Evolutionary conservation across 768 basidiomycete species (phyloP).

Genomic region (Cytidiella melzeri): DNA sequence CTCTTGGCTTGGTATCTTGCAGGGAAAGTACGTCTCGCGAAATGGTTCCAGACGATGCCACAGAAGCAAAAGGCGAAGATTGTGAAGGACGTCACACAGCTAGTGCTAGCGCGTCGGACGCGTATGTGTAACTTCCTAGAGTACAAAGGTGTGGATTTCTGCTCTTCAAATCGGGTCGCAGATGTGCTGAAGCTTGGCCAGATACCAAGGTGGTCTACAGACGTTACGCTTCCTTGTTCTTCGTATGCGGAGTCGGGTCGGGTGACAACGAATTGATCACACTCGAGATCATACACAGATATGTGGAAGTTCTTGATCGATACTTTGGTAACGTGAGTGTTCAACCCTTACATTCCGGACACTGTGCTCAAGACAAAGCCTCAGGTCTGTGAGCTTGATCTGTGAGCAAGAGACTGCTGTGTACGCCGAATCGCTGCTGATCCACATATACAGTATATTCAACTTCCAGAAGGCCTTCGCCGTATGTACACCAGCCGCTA

Average conservation of each 20-base stretch:
- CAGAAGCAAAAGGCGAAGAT: conserved; percentile 83
- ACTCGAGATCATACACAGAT: conserved; percentile 90
- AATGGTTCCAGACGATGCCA: conserved; percentile 90
- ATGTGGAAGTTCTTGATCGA: conserved; percentile 81
- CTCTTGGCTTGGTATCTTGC: conserved; percentile 7
- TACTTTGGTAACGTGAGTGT: conserved; percentile 78
- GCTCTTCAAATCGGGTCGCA: too few species aligned
- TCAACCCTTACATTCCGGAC: not conserved
- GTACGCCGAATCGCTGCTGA: not conserved
- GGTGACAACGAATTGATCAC: conserved; percentile 89
- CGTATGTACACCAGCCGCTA: conserved; percentile 34
- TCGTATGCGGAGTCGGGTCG: conserved; percentile 80
- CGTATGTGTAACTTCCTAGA: conserved; percentile 96
- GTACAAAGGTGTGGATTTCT: conserved; percentile 73
- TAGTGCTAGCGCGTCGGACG: conserved; percentile 81
- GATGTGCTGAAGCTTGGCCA: too few species aligned
- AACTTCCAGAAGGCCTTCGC: conserved; percentile 97
- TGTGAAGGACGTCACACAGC: conserved; percentile 91
- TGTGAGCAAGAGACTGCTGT: conserved; percentile 45
- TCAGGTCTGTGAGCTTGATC: conserved; percentile 86
- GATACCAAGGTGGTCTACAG: conserved; percentile 89
- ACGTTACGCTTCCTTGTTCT: conserved; percentile 93
- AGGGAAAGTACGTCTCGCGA: conserved; percentile 93
- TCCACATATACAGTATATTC: conserved; percentile 62
- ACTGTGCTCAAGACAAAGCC: conserved; percentile 5